Evolutionary conservation across 257 asterid species (phyloP).

Genomic region (Fraxinus pennsylvanica): DNA sequence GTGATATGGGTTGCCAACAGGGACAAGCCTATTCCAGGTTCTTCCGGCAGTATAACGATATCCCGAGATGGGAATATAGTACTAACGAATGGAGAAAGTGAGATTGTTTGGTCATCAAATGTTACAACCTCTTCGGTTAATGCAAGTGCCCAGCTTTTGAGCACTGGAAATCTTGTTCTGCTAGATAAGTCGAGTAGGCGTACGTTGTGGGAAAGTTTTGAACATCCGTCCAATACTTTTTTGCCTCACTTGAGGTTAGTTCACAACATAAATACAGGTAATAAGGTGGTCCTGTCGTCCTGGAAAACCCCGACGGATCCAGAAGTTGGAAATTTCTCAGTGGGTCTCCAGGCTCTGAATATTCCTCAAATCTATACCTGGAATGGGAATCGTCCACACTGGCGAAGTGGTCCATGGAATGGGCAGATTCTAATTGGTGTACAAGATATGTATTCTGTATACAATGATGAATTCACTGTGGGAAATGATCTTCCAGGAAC

Average conservation of each 20-base stretch:
- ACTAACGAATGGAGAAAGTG: slow-evolving; percentile 26
- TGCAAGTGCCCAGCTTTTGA: slow-evolving; percentile 30
- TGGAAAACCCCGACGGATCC: slow-evolving; percentile 48
- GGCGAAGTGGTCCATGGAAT: slow-evolving; percentile 70
- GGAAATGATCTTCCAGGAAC: slow-evolving; percentile 27
- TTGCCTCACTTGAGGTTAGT: slow-evolving; percentile 37
- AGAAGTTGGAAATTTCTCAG: slow-evolving; percentile 31
- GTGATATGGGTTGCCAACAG: slow-evolving; percentile 47
- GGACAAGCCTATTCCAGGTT: slow-evolving; percentile 33
- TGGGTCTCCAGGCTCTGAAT: slow-evolving; percentile 36
- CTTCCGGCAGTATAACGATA: slow-evolving; percentile 25
- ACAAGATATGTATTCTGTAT: slow-evolving; percentile 49
- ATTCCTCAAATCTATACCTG: slow-evolving; percentile 49
- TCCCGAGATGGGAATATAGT: slow-evolving; percentile 33
- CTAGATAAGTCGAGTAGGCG: slow-evolving; percentile 25
- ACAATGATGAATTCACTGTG: slow-evolving; percentile 43
- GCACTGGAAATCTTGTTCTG: slow-evolving; percentile 46
- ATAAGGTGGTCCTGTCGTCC: slow-evolving; percentile 35
- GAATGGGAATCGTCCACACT: slow-evolving; percentile 40
- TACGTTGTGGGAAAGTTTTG: slow-evolving; percentile 46
- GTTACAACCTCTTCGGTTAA: slow-evolving; percentile 18
- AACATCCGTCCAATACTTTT: slow-evolving; percentile 36
- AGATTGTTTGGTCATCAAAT: slow-evolving; percentile 38
- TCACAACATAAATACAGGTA: slow-evolving; percentile 38
- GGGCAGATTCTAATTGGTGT: slow-evolving; percentile 57